Evolutionary conservation across 805 yeast genomes (phyloP), one percentile per base, ranked within the genome.

Genomic region (Metschnikowia rubicola): DNA sequence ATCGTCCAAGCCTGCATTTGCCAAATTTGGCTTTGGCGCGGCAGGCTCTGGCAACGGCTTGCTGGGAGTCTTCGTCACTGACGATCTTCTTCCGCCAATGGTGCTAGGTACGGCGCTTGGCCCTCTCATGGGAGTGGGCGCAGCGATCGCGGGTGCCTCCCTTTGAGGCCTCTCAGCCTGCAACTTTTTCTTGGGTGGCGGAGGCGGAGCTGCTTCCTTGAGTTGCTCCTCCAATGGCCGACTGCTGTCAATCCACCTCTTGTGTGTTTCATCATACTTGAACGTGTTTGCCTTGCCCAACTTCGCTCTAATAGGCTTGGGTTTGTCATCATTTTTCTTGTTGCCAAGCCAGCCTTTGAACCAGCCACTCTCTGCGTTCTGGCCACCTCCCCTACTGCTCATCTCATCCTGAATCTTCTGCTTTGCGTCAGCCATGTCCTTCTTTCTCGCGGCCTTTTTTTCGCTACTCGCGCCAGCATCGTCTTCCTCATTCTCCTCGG

Each of bases 191-290:
- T 62, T 58, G 9, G 76, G 75, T 4, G 95, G 94, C 4, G 96
- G 92, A 3, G 92, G 84, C 2, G 84, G 81, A 3, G 80, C 75
- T 1, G 79, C 65, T 6, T 73, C 66, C 40, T 70, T 72, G 43
- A 74, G 66, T 57, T 83, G 83, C 41, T 85, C 91, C 60, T 80
- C 94, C 41, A 78, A 73, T 26, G 83, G 78, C 4, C 79, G 81
- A 52, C 81, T 79, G 46, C 79, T 80, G 60, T 88, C 84, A 43
- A 94, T 80, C 97, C 97, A 94, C 59, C 96, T 78, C 62, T 85
- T 83, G 60, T 86, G 76, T 49, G 86, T 81, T 57, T 88, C 92
- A 67, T 91, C 96, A 63, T 81, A 94, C 59, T 80, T 78, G 61
- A 94, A 85, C 13, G 79, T 71, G 60, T 75, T 85, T 32, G 55